Conservation (phyloP, 2,329 filamentous ascomycete species). For the Aspergillus japonicus region DNA sequence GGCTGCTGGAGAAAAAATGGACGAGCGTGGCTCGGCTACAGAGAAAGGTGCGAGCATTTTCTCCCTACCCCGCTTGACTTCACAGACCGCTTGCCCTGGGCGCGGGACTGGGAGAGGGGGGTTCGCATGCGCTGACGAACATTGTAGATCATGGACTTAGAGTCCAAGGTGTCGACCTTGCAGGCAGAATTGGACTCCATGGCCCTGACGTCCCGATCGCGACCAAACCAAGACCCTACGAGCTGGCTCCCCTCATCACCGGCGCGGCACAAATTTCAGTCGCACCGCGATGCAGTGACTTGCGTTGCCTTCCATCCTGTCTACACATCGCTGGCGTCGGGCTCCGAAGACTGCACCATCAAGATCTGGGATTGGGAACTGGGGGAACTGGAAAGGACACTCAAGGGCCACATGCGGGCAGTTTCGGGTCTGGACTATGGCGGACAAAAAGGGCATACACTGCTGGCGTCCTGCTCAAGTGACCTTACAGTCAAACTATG, state of each 20-base stretch:
- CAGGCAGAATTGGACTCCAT: conserved; percentile 17
- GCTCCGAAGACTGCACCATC: conserved; percentile 87
- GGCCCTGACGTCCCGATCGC: conserved; percentile 10
- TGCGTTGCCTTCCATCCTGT: conserved; percentile 89
- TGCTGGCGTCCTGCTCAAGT: conserved; percentile 78
- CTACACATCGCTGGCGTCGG: conserved; percentile 86
- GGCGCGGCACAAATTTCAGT: conserved; percentile 74
- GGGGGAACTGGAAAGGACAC: conserved; percentile 80
- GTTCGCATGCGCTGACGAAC: conserved; percentile 1
- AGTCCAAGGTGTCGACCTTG: conserved; percentile 67
- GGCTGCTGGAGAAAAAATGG: conserved; percentile 96
- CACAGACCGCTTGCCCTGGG: neutral
- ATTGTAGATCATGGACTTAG: conserved; percentile 86
- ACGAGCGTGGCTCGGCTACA: conserved; percentile 91
- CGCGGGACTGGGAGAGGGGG: neutral
- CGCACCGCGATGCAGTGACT: conserved; percentile 77
- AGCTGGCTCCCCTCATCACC: conserved; percentile 39
- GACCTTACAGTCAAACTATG: conserved; percentile 93
- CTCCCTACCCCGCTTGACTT: neutral
- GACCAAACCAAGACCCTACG: conserved; percentile 14
- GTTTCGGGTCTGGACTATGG: conserved; percentile 88
- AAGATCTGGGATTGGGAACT: conserved; percentile 98
- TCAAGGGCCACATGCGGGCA: conserved; percentile 85
- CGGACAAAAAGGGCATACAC: conserved; percentile 72
- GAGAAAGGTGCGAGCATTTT: conserved; percentile 69